Evolutionary conservation across 345 rosid species (phyloP).

Genomic region (Cardiospermum halicacabum): DNA sequence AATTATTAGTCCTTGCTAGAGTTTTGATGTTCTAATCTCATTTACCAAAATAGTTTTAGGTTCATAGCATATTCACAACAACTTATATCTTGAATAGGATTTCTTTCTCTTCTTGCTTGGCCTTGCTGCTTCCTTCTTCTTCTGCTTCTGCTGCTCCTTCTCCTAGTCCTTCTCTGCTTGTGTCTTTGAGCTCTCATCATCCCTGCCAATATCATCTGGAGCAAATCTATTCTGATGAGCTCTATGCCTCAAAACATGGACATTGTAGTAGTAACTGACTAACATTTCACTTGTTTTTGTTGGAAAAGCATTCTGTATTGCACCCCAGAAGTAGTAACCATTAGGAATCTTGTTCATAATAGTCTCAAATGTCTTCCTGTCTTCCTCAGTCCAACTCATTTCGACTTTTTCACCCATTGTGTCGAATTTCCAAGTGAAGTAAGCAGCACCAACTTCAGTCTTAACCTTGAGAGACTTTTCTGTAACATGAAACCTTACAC

Average conservation of each 20-base stretch:
- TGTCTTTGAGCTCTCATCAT: too few species aligned
- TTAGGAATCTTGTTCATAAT: conserved; percentile 36
- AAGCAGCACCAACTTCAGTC: conserved; percentile 68
- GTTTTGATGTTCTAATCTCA: too few species aligned
- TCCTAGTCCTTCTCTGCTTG: conserved; percentile 40
- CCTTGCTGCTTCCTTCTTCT: conserved; percentile 31
- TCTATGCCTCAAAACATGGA: conserved; percentile 63
- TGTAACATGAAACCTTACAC: conserved; percentile 65
- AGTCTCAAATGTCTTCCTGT: conserved; percentile 43
- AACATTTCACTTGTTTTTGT: conserved; percentile 50
- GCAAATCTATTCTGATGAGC: conserved; percentile 61
- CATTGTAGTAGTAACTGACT: conserved; percentile 76
- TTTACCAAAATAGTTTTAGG: too few species aligned
- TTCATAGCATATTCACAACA: too few species aligned
- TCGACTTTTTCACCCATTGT: conserved; percentile 68
- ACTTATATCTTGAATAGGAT: too few species aligned
- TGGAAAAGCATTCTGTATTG: conserved; percentile 35
- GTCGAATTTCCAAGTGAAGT: conserved; percentile 52
- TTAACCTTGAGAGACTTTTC: conserved; percentile 47
- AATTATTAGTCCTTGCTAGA: too few species aligned
- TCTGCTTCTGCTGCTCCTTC: conserved; percentile 14
- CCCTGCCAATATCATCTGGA: conserved; percentile 52
- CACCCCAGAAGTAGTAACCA: conserved; percentile 42
- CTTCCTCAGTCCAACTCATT: conserved; percentile 51
- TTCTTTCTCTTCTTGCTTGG: too few species aligned